Percentiles rank a stretch among this genome's conserved stretches.
phyloP scores from a whole-genome alignment of 2,329 filamentous ascomycete species.

The Achaetomium macrosporum region DNA sequence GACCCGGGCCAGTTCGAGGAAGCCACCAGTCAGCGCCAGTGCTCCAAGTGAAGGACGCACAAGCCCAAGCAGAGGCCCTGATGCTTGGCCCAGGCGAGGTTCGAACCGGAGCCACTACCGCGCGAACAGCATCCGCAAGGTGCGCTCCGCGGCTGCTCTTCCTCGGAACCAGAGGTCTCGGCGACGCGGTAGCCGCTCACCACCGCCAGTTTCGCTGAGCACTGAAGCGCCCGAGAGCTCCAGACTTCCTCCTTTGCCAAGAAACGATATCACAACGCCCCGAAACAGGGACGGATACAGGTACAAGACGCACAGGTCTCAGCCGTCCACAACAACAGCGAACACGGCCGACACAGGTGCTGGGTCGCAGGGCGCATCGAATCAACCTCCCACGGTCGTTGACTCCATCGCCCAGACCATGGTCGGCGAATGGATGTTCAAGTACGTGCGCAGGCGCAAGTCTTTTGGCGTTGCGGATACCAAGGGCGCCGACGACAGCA shows the following conservation, averaged over 20 bases:
- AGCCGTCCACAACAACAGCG: slow-evolving; percentile 56
- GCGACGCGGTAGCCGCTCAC: slow-evolving; percentile 53
- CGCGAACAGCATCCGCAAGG: slow-evolving; percentile 67
- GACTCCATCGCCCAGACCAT: slow-evolving; percentile 97
- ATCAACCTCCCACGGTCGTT: slow-evolving; percentile 73
- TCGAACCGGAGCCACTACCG: slow-evolving; percentile 45
- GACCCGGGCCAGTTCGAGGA: slow-evolving; percentile 77
- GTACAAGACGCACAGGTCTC: slow-evolving; percentile 47
- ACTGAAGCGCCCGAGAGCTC: slow-evolving; percentile 65
- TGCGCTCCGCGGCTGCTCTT: slow-evolving; percentile 74
- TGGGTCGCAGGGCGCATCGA: slow-evolving; percentile 51
- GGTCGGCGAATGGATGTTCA: slow-evolving; percentile 97
- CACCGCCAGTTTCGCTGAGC: slow-evolving; percentile 60
- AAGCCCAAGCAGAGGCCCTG: slow-evolving; percentile 64
- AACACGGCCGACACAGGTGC: slow-evolving; percentile 40
- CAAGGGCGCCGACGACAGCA: slow-evolving; percentile 61
- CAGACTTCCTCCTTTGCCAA: slow-evolving; percentile 64
- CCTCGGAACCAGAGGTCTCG: slow-evolving; percentile 48
- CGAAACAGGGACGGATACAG: slow-evolving; percentile 37
- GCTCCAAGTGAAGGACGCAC: slow-evolving; percentile 64
- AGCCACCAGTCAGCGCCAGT: slow-evolving; percentile 60
- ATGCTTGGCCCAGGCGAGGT: slow-evolving; percentile 50
- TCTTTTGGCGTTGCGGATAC: slow-evolving; percentile 77
- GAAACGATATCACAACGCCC: slow-evolving; percentile 64
- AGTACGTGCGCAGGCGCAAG: slow-evolving; percentile 80